Conservation (phyloP, 805 yeast genomes). For the Zygoascus biomembranicola region DNA sequence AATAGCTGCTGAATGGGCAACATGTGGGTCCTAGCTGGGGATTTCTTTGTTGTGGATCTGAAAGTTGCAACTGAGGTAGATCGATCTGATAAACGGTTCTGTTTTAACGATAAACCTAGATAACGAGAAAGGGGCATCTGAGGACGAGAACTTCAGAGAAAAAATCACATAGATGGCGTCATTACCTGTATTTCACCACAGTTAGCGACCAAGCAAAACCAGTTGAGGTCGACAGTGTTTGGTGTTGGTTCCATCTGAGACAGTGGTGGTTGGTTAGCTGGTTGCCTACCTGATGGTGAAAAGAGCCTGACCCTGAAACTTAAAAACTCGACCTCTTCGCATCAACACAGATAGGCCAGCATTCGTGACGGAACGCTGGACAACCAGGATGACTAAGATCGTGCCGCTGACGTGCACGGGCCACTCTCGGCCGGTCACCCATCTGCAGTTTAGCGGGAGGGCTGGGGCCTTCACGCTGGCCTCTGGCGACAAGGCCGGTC, state of each 20-base stretch:
- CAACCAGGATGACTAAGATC: slow-evolving; percentile 17
- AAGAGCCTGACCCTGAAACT: not conserved
- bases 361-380: not conserved
- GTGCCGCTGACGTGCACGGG: slow-evolving; percentile 30
- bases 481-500: slow-evolving; percentile 29
- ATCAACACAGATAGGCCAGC: not conserved
- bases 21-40: no score
- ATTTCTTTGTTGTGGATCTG: no score
- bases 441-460: slow-evolving; percentile 22
- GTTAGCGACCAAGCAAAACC: no score
- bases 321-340: not conserved
- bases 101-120: no score
- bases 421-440: slow-evolving; percentile 30
- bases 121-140: no score
- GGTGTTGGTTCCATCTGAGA: not conserved
- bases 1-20: no score
- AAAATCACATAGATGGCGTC: no score
- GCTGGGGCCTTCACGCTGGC: slow-evolving; percentile 18
- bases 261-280: not conserved
- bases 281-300: not conserved
- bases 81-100: no score
- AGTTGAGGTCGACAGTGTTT: no score
- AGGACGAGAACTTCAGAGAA: no score
- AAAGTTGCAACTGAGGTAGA: no score
- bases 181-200: no score